Percentiles rank a stretch among this genome's conserved stretches.
Conservation (phyloP, 306 rosid genomes). For the Heteromeles arbutifolia region DNA sequence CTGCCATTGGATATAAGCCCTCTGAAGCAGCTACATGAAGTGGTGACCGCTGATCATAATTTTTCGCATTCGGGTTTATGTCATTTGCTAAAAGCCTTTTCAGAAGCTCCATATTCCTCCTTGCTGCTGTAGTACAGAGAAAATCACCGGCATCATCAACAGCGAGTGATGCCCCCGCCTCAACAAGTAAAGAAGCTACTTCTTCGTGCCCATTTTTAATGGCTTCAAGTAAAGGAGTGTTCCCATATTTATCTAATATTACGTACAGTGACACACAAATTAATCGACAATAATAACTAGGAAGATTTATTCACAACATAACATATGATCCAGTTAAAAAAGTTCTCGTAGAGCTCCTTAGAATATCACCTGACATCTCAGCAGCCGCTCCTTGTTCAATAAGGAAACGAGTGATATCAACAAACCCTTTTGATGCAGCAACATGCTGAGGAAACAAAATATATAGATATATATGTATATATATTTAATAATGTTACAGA, state of each 20-base stretch:
- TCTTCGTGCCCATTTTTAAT: slow-evolving; percentile 51
- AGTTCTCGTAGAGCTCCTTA: background rate
- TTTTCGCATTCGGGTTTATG: slow-evolving; percentile 55
- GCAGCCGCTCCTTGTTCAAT: slow-evolving; percentile 36
- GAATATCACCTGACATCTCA: slow-evolving; percentile 37
- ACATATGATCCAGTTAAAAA: background rate
- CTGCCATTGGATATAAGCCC: slow-evolving; percentile 41
- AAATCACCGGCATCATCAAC: slow-evolving; percentile 50
- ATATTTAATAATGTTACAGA: background rate
- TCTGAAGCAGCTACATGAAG: slow-evolving; percentile 63
- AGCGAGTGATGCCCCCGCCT: slow-evolving; percentile 44
- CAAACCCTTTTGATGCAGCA: slow-evolving; percentile 52
- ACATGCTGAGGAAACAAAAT: slow-evolving; percentile 34
- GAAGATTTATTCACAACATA: background rate
- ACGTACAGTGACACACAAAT: background rate
- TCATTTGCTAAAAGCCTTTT: slow-evolving; percentile 39
- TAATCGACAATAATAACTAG: background rate
- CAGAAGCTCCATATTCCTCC: slow-evolving; percentile 30
- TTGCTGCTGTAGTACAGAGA: slow-evolving; percentile 47
- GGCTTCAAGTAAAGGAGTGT: slow-evolving; percentile 63
- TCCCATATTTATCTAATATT: slow-evolving; percentile 50
- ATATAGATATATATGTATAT: too few species aligned
- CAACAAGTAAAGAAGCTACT: slow-evolving; percentile 39
- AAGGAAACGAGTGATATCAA: slow-evolving; percentile 44
- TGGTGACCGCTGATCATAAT: slow-evolving; percentile 53